Evolutionary conservation across 345 rosid genomes (phyloP).

Genomic region (Gossypium raimondii): DNA sequence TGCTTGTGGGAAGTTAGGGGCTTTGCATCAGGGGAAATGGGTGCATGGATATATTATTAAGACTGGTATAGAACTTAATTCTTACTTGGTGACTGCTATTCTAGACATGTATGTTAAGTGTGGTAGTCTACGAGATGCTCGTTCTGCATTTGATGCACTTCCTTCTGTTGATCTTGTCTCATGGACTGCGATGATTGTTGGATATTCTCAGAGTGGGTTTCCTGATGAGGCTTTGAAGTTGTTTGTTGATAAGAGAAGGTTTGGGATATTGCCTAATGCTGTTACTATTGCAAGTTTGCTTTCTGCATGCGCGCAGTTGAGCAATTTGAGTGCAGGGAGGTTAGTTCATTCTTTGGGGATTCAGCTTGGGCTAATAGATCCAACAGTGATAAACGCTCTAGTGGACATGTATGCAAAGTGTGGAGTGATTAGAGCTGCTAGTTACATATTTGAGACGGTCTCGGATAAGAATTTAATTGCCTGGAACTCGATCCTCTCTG

Average conservation of each 20-base stretch:
- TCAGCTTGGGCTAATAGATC: slow-evolving; percentile 57
- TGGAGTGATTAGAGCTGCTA: slow-evolving; percentile 48
- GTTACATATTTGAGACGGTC: slow-evolving; percentile 48
- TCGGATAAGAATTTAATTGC: slow-evolving; percentile 51
- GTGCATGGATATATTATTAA: slow-evolving; percentile 70
- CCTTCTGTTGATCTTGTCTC: slow-evolving; percentile 48
- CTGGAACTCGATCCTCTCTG: slow-evolving; percentile 88
- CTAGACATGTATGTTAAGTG: slow-evolving; percentile 82
- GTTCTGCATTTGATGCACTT: slow-evolving; percentile 44
- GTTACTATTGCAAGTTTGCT: slow-evolving; percentile 63
- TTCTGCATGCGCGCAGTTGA: slow-evolving; percentile 60
- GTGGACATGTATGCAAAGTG: slow-evolving; percentile 92
- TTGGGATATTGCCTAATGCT: slow-evolving; percentile 50
- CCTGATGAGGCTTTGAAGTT: slow-evolving; percentile 51
- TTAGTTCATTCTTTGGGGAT: slow-evolving; percentile 54
- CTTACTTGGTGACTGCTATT: slow-evolving; percentile 57
- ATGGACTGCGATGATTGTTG: slow-evolving; percentile 96
- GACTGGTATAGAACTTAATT: slow-evolving; percentile 48
- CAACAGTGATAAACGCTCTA: slow-evolving; percentile 64
- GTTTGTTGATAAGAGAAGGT: slow-evolving; percentile 50
- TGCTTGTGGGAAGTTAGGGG: slow-evolving; percentile 66
- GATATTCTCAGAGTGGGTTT: slow-evolving; percentile 57
- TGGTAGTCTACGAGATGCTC: slow-evolving; percentile 52
- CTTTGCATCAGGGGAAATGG: slow-evolving; percentile 73
- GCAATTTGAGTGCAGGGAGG: slow-evolving; percentile 50